Base-by-base conservation (phyloP, 2,329 filamentous ascomycete species). In the Ophiostoma ips region DNA sequence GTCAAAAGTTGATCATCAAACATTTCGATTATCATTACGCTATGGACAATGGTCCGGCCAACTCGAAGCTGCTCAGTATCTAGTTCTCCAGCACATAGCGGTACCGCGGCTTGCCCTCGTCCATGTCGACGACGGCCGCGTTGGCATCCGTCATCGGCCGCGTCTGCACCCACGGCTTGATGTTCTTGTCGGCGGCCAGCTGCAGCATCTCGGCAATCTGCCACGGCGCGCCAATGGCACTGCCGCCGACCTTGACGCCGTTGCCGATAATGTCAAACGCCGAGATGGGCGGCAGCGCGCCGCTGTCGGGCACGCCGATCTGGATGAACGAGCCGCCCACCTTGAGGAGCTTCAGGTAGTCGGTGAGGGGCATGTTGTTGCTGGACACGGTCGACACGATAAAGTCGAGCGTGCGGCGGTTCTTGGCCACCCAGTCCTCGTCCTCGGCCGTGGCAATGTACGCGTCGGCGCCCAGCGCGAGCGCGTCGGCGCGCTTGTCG, bases 251-350 rank as follows among this genome's bases (percentile, higher is more conserved):
- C 58, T 69, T 72, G 36, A 71, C 60, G 4, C 74, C 71, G 58
- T 77, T 79, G 45, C 61, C 63, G 46, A 84, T 77, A 51, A 86
- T 63, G 3, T 72, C 66, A 57, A 76, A 79, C 7, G 75, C 75
- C 55, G 66, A 70, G 56, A 84, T 68, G 3, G 28, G 5, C 2
- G 53, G 53, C 44, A 67, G 65, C 4, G 66, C 55, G 5, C 64
- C 66, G 36, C 73, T 71, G 58, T 87, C 83, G 0, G 83, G 82
- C 2, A 51, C 54, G 49, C 82, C 82, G 46, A 87, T 71, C 63
- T 84, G 78, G 51, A 86, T 71, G 59, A 83, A 78, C 5, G 69
- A 70, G 16, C 82, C 81, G 28, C 81, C 81, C 43, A 86, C 70
- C 62, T 83, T 77, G 49, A 86, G 67, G 9, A 87, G 68, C 13